Base-by-base conservation (phyloP, 805 yeast genomes). In the Metschnikowia proteae region DNA sequence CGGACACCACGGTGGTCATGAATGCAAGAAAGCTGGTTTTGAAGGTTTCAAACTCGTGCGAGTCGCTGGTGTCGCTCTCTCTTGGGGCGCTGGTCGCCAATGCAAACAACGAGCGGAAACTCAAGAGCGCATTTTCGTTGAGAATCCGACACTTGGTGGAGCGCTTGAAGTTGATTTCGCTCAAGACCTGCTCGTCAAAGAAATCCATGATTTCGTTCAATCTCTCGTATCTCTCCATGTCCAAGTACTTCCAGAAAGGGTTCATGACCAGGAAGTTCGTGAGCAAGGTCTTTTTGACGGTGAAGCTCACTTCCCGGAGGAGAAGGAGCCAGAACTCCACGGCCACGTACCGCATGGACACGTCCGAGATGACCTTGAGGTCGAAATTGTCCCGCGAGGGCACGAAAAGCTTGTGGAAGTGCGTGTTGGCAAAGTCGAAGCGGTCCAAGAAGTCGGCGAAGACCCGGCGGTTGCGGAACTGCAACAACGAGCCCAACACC, bases 71-170 rank as follows among this genome's bases (percentile, higher is more conserved):
- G 22, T 50, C 56, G 31, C 50, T 57, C 11, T 43, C 52, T n/a
- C 45, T 17, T 9, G 38, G 45, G 13, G 41, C 38, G 9, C 43
- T 23, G 8, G 46, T 50, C 23, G 52, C 38, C 13, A 46, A 44
- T 2, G 47, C 27, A 28, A 63, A 82, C 3, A 88, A 62, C 3
- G 78, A 72, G 31, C 81, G 78, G 29, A 88, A 55, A 46, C 81
- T 81, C 27, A 75, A 73, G 49, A 89, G 60, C 23, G 84, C 79
- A 73, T 86, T 80, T 60, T 91, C 97, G 57, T 88, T 88, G 59
- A 92, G 77, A 11, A 90, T 76, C 51, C 81, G 80, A 51, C 88
- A 78, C 62, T 90, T 91, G 0, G 89, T 78, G 51, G 83, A 71
- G 58, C 82, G 84, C 55, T 80, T 80, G 61, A 82, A 85, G 9